Percentiles rank a stretch among this genome's conserved stretches.
Conservation (phyloP, 2,329 filamentous ascomycete species). For the Periconia sp. region DNA sequence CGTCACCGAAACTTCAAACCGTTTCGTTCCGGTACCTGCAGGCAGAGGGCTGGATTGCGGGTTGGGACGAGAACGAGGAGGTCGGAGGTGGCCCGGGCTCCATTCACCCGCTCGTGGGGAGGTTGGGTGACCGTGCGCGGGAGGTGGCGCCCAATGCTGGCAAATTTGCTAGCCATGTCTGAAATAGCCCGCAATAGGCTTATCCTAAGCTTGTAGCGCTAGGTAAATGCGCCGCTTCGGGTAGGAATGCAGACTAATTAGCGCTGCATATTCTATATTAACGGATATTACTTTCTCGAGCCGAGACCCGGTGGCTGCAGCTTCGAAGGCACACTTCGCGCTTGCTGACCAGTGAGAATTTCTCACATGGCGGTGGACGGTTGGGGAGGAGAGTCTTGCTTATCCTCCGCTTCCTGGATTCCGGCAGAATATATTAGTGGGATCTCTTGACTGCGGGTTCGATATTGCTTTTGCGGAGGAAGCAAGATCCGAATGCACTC, state of each 20-base stretch:
- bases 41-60: constrained; percentile 13
- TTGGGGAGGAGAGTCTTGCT: background rate
- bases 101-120: constrained; percentile 21
- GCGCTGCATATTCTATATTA: constrained; percentile 22
- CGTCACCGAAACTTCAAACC: constrained; percentile 15
- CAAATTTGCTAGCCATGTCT: constrained; percentile 29
- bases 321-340: constrained; percentile 8
- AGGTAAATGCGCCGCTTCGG: constrained; percentile 34
- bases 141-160: constrained; percentile 27
- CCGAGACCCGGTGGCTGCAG: constrained; percentile 1
- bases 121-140: constrained; percentile 25
- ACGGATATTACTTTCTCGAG: constrained; percentile 18
- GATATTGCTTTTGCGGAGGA: constrained; percentile 19
- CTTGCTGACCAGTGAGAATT: constrained; percentile 10
- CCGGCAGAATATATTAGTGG: constrained; percentile 10
- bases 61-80: background rate
- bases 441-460: constrained; percentile 16
- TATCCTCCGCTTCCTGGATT: constrained; percentile 16
- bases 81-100: constrained; percentile 21
- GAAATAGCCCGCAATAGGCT: constrained; percentile 37
- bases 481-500: constrained; percentile 20
- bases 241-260: constrained; percentile 42
- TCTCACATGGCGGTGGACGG: constrained; percentile 10
- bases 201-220: constrained; percentile 22
- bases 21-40: constrained; percentile 15